Conservation (phyloP, 106 monocot genomes). For the Acanthochlamys bracteata region DNA sequence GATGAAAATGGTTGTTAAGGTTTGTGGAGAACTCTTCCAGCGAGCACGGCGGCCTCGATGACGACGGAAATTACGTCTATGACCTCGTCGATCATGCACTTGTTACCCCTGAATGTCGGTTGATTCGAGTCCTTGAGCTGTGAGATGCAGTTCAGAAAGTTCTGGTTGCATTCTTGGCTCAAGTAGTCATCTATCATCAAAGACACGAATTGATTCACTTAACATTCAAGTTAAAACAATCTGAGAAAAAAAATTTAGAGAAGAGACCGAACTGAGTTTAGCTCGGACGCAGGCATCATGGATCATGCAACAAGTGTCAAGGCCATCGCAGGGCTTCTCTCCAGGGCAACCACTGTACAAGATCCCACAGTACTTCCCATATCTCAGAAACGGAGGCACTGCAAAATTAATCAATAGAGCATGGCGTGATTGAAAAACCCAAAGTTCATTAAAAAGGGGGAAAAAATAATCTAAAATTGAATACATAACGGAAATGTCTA, state of each 20-base stretch:
- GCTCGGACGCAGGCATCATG: slow-evolving; percentile 69
- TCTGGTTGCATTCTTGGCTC: slow-evolving; percentile 55
- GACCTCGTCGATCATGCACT: slow-evolving; percentile 63
- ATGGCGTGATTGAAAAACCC: not conserved
- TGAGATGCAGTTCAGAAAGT: slow-evolving; percentile 58
- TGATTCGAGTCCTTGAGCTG: slow-evolving; percentile 25
- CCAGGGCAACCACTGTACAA: slow-evolving; percentile 90
- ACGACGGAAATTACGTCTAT: slow-evolving; percentile 60
- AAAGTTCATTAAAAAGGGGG: not conserved
- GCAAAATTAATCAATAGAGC: not conserved
- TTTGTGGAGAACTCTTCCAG: slow-evolving; percentile 67
- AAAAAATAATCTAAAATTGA: too few species aligned
- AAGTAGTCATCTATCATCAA: slow-evolving; percentile 63
- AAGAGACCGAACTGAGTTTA: slow-evolving; percentile 27
- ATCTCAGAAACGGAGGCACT: slow-evolving; percentile 77
- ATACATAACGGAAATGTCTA: too few species aligned
- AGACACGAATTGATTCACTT: not conserved
- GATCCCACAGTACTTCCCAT: slow-evolving; percentile 90
- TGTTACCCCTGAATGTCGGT: slow-evolving; percentile 61
- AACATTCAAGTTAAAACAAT: too few species aligned
- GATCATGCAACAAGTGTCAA: slow-evolving; percentile 73
- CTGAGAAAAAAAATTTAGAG: not conserved
- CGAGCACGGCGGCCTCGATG: slow-evolving; percentile 71
- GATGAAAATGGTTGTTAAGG: not conserved
- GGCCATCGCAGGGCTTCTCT: slow-evolving; percentile 81